Percentiles rank a stretch among this genome's conserved stretches.
Evolutionary conservation across 768 basidiomycete genomes (phyloP).

Genomic region (Glaciozyma martinii): DNA sequence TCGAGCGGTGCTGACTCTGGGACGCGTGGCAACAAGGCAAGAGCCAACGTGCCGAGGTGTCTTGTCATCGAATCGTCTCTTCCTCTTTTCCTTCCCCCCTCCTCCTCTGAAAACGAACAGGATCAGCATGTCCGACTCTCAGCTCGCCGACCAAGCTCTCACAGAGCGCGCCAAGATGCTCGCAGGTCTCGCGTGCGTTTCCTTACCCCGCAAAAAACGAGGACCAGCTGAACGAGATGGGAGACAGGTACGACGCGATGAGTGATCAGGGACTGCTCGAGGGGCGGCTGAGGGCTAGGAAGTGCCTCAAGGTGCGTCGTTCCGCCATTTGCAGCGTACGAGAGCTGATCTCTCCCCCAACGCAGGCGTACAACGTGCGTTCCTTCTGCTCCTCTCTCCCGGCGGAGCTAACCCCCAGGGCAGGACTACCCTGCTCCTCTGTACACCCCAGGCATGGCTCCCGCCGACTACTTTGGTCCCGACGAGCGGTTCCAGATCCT

Average conservation of each 20-base stretch:
- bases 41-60: no score
- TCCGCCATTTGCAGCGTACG: background rate
- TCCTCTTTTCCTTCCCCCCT: no score
- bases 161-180: no score
- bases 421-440: background rate
- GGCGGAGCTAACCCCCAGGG: background rate
- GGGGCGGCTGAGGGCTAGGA: background rate
- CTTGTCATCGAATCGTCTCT: no score
- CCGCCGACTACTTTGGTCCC: slow-evolving; percentile 14
- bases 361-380: slow-evolving; percentile 9
- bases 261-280: background rate
- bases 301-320: background rate
- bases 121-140: no score
- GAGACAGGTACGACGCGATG: background rate
- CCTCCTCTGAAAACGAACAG: no score
- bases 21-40: no score
- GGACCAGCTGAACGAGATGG: no score
- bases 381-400: background rate
- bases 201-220: no score
- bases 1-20: no score
- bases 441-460: background rate
- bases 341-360: background rate
- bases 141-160: no score
- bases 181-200: no score
- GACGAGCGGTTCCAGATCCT: slow-evolving; percentile 24